Percentiles rank a stretch among this genome's conserved stretches.
These are phyloP conservation scores for Aspergillus olivimuriae DNA, from an alignment of 495 filamentous ascomycete genomes.

Conservation along the genomic window DNA sequence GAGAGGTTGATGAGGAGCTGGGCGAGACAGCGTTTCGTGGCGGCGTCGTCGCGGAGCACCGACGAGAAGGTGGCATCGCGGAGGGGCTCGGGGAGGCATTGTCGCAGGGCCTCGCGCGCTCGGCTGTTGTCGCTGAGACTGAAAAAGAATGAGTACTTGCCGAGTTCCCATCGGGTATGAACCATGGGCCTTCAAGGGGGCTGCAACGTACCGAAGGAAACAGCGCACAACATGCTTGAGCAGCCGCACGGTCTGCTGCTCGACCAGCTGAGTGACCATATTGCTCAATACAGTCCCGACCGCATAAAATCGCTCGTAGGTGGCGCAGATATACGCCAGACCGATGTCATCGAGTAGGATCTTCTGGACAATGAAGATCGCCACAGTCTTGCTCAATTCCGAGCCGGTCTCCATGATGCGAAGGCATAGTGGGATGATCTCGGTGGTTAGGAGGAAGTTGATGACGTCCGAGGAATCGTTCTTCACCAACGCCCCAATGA, in stretches of 20 bases:
- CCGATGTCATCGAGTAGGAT: slow-evolving; percentile 95
- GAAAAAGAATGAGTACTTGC: slow-evolving; percentile 15
- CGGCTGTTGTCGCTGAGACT: slow-evolving; percentile 95
- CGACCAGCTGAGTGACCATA: slow-evolving; percentile 95
- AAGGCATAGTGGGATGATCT: slow-evolving; percentile 97
- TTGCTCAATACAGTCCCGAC: slow-evolving; percentile 97
- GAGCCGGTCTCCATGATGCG: slow-evolving; percentile 99
- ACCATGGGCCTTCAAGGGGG: too few relatives aligned
- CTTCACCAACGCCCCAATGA: slow-evolving; percentile 96
- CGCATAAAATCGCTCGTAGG: slow-evolving; percentile 98
- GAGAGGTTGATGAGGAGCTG: slow-evolving; percentile 96
- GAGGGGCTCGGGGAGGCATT: slow-evolving; percentile 94
- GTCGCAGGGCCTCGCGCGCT: slow-evolving; percentile 87
- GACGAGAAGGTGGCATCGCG: slow-evolving; percentile 96
- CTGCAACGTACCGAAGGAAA: slow-evolving; percentile 71
- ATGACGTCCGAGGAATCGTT: slow-evolving; percentile 98
- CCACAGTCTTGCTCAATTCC: slow-evolving; percentile 96
- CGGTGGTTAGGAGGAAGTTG: slow-evolving; percentile 96
- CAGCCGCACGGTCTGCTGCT: slow-evolving; percentile 92
- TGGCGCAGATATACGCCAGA: slow-evolving; percentile 97
- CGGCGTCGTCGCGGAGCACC: slow-evolving; percentile 92
- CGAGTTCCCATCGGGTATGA: too few relatives aligned
- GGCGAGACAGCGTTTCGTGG: slow-evolving; percentile 94
- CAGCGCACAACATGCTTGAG: slow-evolving; percentile 98
- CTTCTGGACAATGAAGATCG: slow-evolving; percentile 99